Evolutionary conservation across 768 basidiomycete species (phyloP).

Genomic region (Pholiota molesta): DNA sequence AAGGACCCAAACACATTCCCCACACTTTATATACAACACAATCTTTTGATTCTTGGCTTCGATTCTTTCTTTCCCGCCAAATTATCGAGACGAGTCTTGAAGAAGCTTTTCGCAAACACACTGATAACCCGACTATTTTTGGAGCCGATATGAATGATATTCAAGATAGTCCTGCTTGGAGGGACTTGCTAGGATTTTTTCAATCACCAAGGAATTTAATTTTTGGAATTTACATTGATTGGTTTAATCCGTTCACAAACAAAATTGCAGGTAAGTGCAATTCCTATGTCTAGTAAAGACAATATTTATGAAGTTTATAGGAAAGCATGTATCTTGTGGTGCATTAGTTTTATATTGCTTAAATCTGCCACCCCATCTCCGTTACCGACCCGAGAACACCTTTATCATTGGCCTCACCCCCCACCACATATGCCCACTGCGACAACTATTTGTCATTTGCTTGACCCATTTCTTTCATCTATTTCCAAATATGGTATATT

Average conservation of each 20-base stretch:
- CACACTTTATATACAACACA: slow-evolving; percentile 21
- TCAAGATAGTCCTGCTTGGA: slow-evolving; percentile 33
- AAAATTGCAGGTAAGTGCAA: slow-evolving; percentile 28
- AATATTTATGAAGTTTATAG: background rate
- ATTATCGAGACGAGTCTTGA: slow-evolving; percentile 22
- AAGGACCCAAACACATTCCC: background rate
- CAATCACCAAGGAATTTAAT: slow-evolving; percentile 16
- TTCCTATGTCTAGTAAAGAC: background rate
- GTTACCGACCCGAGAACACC: slow-evolving; percentile 33
- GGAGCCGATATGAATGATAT: slow-evolving; percentile 23
- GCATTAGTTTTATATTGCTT: slow-evolving; percentile 34
- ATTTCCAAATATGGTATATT: background rate
- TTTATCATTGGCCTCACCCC: slow-evolving; percentile 37
- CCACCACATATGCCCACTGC: slow-evolving; percentile 21
- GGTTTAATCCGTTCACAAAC: slow-evolving; percentile 38
- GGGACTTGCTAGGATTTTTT: slow-evolving; percentile 11
- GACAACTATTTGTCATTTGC: background rate
- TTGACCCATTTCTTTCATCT: background rate
- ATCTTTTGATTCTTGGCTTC: slow-evolving; percentile 30
- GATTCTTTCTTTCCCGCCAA: slow-evolving; percentile 27
- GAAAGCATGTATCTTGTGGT: slow-evolving; percentile 25
- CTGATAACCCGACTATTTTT: slow-evolving; percentile 4
- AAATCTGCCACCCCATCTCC: slow-evolving; percentile 33
- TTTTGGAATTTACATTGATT: slow-evolving; percentile 36
- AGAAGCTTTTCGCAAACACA: slow-evolving; percentile 14